These are phyloP conservation scores for Sugiyamaella castrensis DNA, from an alignment of 1,139 yeast species.

Conservation along the genomic window DNA sequence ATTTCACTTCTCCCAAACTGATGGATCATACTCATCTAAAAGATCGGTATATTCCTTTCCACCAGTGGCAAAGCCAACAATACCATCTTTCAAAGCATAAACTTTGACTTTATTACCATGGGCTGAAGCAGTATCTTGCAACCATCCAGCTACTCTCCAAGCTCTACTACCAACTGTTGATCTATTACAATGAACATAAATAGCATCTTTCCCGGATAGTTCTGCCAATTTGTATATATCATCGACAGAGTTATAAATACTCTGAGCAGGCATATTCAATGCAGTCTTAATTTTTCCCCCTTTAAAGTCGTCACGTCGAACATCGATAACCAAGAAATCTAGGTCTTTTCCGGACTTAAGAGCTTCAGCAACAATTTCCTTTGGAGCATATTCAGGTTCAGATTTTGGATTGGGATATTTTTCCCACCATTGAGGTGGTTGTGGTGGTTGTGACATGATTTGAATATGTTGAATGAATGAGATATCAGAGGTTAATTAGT, in stretches of 20 bases:
- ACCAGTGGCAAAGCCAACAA: conserved; percentile 26
- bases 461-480: background rate
- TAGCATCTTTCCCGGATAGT: conserved; percentile 23
- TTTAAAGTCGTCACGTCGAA: conserved; percentile 26
- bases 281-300: conserved; percentile 30
- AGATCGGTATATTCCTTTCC: conserved; percentile 24
- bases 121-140: conserved; percentile 23
- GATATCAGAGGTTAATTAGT: no score
- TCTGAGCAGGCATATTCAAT: conserved; percentile 29
- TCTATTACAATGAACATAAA: conserved; percentile 26
- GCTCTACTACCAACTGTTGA: conserved; percentile 25
- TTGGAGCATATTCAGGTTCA: conserved; percentile 22
- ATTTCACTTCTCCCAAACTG: conserved; percentile 5
- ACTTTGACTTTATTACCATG: conserved; percentile 21
- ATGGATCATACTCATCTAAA: conserved; percentile 26
- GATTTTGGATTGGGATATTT: conserved; percentile 25
- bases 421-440: conserved; percentile 24
- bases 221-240: conserved; percentile 25
- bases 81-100: conserved; percentile 26
- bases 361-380: conserved; percentile 22
- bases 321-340: conserved; percentile 25
- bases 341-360: conserved; percentile 12
- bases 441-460: conserved; percentile 1
- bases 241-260: conserved; percentile 23
- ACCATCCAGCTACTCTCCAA: conserved; percentile 28